Percentiles rank a stretch among this genome's conserved stretches.
Evolutionary conservation across 768 basidiomycete species (phyloP).

Genomic region (Phlebiopsis flavidoalba): DNA sequence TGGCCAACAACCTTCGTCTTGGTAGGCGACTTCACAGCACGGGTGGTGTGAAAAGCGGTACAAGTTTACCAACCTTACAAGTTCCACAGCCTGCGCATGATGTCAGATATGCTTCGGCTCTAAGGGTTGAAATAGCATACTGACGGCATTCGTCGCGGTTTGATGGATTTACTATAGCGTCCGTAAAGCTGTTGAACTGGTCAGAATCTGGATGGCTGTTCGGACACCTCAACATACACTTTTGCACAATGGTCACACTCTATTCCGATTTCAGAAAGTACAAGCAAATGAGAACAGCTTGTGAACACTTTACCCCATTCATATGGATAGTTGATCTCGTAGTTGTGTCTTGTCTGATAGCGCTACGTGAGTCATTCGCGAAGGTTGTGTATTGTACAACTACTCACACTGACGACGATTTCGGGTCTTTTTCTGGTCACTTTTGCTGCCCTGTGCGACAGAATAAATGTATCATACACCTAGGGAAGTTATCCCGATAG

Average conservation of each 20-base stretch:
- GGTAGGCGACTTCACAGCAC: slow-evolving; percentile 27
- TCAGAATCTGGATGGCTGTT: background rate
- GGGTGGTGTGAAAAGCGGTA: slow-evolving; percentile 49
- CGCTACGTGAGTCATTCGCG: background rate
- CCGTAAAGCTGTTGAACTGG: slow-evolving; percentile 52
- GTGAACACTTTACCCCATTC: slow-evolving; percentile 58
- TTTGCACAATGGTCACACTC: slow-evolving; percentile 63
- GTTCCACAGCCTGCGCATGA: slow-evolving; percentile 52
- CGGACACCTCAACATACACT: slow-evolving; percentile 36
- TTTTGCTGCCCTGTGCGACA: slow-evolving; percentile 63
- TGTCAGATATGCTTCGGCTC: background rate
- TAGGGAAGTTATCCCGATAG: background rate
- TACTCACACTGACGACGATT: slow-evolving; percentile 49
- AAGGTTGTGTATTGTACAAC: background rate
- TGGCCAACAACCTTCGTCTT: background rate
- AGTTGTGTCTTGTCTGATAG: slow-evolving; percentile 63
- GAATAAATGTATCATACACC: background rate
- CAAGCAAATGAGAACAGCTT: background rate
- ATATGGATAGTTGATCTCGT: slow-evolving; percentile 69
- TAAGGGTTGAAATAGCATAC: slow-evolving; percentile 18
- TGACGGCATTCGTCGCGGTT: slow-evolving; percentile 57
- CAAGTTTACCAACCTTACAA: slow-evolving; percentile 55
- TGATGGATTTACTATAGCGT: slow-evolving; percentile 69
- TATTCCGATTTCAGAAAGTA: slow-evolving; percentile 21
- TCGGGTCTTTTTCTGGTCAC: slow-evolving; percentile 67